Evolutionary conservation across 441 rosid species (phyloP), one percentile per base, ranked within the genome.

Genomic region (Populus hybrid): DNA sequence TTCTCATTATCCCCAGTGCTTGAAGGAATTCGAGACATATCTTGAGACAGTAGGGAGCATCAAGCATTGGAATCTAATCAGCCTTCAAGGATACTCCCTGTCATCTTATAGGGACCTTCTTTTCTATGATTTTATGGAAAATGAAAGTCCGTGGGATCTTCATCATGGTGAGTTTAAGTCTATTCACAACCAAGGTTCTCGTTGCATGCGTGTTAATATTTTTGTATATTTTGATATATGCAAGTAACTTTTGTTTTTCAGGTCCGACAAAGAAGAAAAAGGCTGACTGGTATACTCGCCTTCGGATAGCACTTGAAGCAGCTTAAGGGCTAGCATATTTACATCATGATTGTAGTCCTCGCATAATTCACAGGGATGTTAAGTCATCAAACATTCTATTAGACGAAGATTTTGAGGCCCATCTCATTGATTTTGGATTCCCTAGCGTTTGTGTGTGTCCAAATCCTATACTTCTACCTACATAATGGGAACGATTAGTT

Each of bases 121-220:
- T 34, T 96, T 96, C 86, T 96, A 96, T 69, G 99, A 96, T 80
- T 96, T 90, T 73, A 93, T 96, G 98, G 99, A 96, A 40, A 96
- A 89, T 79, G 99, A 98, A 71, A 96, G 98, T 83, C 96, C 93
- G 70, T 94, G 97, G 97, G 98, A 94, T 90, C 89, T 90, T 73
- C 98, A 93, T 76, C 99, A 96, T 73, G 97, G 99, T 92, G 38
- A 24, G 24, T 24, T 24, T 1, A 24, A 68, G 28, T 24, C 12
- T 10, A 5, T 54, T 35, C 30, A 65, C 34, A 16, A 46, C 30
- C 3, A 1, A 7, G 30, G 26, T 8, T 23, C 65, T 4, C 46
- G 35, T 20, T 57, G 16, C 20, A 20, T 11, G 30, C 34, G 3
- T 18, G 1, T 38, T 26, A 63, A 30, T 28, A n/a, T 40, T 40